Percentiles rank a stretch among this genome's conserved stretches.
phyloP scores from a whole-genome alignment of 345 rosid genomes.

The Eucalyptus brandiana region DNA sequence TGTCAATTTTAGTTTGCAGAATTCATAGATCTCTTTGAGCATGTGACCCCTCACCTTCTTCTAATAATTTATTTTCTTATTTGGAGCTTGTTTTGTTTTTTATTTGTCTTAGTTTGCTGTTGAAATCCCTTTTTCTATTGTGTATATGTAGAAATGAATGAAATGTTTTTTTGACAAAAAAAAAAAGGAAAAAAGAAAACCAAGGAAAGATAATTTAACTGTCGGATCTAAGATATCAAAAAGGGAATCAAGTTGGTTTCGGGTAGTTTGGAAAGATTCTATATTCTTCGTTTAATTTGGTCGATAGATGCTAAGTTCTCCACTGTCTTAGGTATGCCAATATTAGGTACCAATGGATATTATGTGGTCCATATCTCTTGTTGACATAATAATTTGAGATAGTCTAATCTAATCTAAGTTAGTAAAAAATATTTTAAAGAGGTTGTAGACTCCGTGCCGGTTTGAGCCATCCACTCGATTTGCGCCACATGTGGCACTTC shows the following conservation, averaged over 20 bases:
- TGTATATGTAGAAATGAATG: background rate
- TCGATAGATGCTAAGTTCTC: background rate
- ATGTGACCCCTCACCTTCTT: background rate
- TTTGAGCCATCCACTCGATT: background rate
- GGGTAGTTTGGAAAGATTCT: background rate
- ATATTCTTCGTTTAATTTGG: background rate
- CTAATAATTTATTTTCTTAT: too few relatives aligned
- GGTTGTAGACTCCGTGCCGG: background rate
- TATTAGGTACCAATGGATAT: background rate
- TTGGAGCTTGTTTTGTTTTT: accelerated
- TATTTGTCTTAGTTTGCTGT: background rate
- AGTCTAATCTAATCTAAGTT: background rate
- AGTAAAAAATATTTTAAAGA: background rate
- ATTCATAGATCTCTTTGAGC: accelerated
- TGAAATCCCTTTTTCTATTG: background rate
- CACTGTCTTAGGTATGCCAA: background rate
- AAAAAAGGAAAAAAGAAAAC: too few relatives aligned
- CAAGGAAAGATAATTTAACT: background rate
- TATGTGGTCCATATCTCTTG: background rate
- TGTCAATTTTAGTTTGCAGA: background rate
- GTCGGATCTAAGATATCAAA: accelerated
- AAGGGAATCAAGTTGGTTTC: background rate
- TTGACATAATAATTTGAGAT: background rate
- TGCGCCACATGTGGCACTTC: background rate
- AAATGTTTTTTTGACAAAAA: too few relatives aligned